phyloP scores from a whole-genome alignment of 78 protist species.

The Mastigamoeba balamuthi region DNA sequence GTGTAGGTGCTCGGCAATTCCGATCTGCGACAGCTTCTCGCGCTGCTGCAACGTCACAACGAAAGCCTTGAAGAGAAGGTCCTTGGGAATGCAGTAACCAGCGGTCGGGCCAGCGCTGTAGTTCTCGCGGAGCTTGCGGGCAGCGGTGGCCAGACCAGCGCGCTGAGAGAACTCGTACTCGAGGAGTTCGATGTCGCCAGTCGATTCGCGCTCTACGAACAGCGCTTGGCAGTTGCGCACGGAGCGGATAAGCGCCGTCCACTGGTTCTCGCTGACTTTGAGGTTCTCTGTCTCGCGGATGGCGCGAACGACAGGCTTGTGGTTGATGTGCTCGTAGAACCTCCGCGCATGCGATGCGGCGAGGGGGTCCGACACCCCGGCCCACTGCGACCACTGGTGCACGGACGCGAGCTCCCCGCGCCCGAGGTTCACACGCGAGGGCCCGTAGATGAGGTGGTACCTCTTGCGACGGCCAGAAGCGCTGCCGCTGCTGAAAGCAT shows the following conservation, averaged over 20 bases:
- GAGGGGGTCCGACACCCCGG: slow-evolving; percentile 42
- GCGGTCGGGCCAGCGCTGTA: slow-evolving; percentile 35
- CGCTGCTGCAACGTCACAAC: slow-evolving; percentile 39
- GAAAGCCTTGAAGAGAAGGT: slow-evolving; percentile 28
- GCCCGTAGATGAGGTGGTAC: slow-evolving; percentile 38
- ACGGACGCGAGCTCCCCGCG: slow-evolving; percentile 27
- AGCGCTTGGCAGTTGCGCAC: slow-evolving; percentile 40
- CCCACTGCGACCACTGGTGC: slow-evolving; percentile 48
- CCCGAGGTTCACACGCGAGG: slow-evolving; percentile 34
- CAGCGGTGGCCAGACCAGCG: slow-evolving; percentile 38
- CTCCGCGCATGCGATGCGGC: slow-evolving; percentile 29
- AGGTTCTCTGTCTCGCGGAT: slow-evolving; percentile 35
- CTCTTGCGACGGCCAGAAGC: slow-evolving; percentile 27
- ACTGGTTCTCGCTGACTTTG: slow-evolving; percentile 36
- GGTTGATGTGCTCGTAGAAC: slow-evolving; percentile 17
- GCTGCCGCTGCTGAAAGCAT: background rate
- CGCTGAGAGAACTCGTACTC: slow-evolving; percentile 38
- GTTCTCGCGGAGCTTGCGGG: slow-evolving; percentile 13
- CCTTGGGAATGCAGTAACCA: slow-evolving; percentile 50
- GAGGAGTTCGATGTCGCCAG: slow-evolving; percentile 38
- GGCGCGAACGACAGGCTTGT: slow-evolving; percentile 29
- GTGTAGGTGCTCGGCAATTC: slow-evolving; percentile 35
- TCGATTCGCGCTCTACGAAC: slow-evolving; percentile 26
- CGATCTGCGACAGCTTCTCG: slow-evolving; percentile 27
- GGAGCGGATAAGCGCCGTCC: slow-evolving; percentile 34